Base-by-base conservation (phyloP, 495 filamentous ascomycete genomes). In the Penicillium dipodomyicola region DNA sequence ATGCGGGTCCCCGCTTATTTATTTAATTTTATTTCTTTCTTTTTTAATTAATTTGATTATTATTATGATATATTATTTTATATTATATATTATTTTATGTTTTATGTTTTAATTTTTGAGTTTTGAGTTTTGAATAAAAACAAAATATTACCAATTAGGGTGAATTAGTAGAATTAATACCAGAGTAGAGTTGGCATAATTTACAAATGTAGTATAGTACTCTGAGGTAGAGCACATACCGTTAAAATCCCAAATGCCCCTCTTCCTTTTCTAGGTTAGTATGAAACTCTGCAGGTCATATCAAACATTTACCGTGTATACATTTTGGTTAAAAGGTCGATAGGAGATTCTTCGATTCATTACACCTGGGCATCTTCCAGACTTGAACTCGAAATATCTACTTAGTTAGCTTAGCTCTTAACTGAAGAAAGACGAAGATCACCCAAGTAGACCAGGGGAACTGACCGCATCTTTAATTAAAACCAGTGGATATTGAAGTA, bases 1-100 rank as follows among this genome's bases (percentile, higher is more conserved):
- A 60, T 61, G 54, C 54, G 54, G 54, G 63, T 62, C 60, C 56
- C 63, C 49, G 47, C 35, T 29, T n/a, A 25, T 35, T 35, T 20
- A 17, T 30, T 30, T 30, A 49, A 23, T 33, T 33, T 22, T 20
- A 3, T 37, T 4, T 49, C 4, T 37, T 4, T 49, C 4, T 19
- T 15, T 35, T 20, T 14, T 33, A 19, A n/a, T n/a, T 47, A 17
- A 23, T 19, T 33, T 35, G 22, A 14, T 12, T 17, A 12, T 20
- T 17, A 12, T 20, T 11, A 32, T 9, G 6, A 25, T 20, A 23
- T 23, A 23, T 23, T 25, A 25, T n/a, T 19, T 12, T 48, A 2
- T 49, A 1, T 32, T 10, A 22, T 49, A 4, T 32, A 12, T 12
- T 32, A 12, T n/a, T 12, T 20, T 20, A 3, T 23, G 3, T 23